These are phyloP conservation scores for Trypanosoma theileri DNA, from an alignment of 208 protist genomes.

Conservation along the genomic window DNA sequence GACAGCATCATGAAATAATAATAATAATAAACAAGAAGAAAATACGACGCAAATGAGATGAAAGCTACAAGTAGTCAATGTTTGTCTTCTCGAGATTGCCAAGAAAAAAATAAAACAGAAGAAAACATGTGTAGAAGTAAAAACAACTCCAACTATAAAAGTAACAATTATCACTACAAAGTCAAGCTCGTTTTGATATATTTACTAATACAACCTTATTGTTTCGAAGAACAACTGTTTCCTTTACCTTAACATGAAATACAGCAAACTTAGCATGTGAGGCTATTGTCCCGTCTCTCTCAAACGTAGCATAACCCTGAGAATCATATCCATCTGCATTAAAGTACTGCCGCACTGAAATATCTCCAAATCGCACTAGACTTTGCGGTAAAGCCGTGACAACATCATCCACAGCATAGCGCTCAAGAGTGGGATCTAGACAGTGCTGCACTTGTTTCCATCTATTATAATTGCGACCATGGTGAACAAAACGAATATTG, in stretches of 20 bases:
- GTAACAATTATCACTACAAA: background rate
- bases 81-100: too few relatives aligned
- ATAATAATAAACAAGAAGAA: too few relatives aligned
- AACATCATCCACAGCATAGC: background rate
- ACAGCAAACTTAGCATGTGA: slow-evolving; percentile 45
- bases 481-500: slow-evolving; percentile 74
- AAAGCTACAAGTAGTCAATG: too few relatives aligned
- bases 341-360: slow-evolving; percentile 22
- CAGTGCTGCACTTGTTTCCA: slow-evolving; percentile 80
- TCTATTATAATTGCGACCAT: slow-evolving; percentile 51
- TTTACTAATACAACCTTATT: slow-evolving; percentile 58
- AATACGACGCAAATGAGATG: too few relatives aligned
- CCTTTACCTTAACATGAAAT: slow-evolving; percentile 47
- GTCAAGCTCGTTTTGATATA: slow-evolving; percentile 37
- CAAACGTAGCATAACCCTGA: slow-evolving; percentile 76
- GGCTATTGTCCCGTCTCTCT: slow-evolving; percentile 64
- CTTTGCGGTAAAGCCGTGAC: background rate
- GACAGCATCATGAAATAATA: too few relatives aligned
- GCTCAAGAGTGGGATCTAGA: slow-evolving; percentile 35
- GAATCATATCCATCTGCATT: slow-evolving; percentile 62
- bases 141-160: background rate
- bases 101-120: background rate
- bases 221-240: slow-evolving; percentile 67
- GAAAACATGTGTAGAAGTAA: slow-evolving; percentile 15
- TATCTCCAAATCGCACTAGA: slow-evolving; percentile 1